Evolutionary conservation across 768 basidiomycete species (phyloP).

Genomic region (Boletus rex-veris): DNA sequence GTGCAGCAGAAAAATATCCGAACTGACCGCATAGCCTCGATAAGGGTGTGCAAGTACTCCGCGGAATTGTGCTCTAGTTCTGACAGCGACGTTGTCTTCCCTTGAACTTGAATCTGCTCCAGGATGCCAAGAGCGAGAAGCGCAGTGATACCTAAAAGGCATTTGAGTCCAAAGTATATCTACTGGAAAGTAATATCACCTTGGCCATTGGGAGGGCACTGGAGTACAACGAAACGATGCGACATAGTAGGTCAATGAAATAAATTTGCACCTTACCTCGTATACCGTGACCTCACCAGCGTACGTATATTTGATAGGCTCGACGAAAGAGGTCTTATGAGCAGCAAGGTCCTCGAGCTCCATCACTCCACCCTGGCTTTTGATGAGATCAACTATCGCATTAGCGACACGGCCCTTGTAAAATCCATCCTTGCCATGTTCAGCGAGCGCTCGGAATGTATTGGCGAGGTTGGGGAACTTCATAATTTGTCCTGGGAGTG

Average conservation of each 20-base stretch:
- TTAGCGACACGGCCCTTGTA: conserved; percentile 91
- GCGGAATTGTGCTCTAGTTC: conserved; percentile 89
- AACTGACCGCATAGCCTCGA: conserved; percentile 77
- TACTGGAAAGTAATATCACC: conserved; percentile 39
- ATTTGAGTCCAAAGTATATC: not conserved
- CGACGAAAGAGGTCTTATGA: conserved; percentile 74
- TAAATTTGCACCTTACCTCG: conserved; percentile 54
- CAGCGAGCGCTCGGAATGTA: conserved; percentile 78
- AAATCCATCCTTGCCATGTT: conserved; percentile 86
- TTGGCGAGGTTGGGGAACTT: conserved; percentile 75
- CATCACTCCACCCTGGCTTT: conserved; percentile 90
- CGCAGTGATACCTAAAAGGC: conserved; percentile 70
- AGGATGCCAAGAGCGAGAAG: conserved; percentile 90
- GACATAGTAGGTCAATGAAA: not conserved
- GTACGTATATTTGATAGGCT: conserved; percentile 91
- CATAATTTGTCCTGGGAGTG: conserved; percentile 81
- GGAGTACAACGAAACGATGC: not conserved
- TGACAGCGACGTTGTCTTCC: conserved; percentile 61
- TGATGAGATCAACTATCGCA: conserved; percentile 81
- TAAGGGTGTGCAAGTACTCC: conserved; percentile 82
- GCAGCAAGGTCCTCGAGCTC: conserved; percentile 88
- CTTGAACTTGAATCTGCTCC: conserved; percentile 77
- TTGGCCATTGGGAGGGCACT: conserved; percentile 98
- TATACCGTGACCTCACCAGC: conserved; percentile 82
- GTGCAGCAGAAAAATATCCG: not conserved